These are phyloP conservation scores for Suillus occidentalis DNA, from an alignment of 768 basidiomycete genomes.

Conservation along the genomic window DNA sequence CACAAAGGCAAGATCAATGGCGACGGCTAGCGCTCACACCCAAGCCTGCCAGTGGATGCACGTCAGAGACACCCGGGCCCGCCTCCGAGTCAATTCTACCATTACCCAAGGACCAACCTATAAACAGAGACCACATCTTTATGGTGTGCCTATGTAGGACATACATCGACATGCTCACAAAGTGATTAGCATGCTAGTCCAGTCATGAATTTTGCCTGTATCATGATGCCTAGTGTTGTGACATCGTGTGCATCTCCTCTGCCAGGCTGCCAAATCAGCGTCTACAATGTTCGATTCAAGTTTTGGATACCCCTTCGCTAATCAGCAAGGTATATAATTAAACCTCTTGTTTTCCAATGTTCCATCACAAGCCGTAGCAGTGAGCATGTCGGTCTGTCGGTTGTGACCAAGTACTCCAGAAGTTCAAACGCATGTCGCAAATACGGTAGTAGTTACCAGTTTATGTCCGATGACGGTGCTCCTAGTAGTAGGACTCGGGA, in stretches of 20 bases:
- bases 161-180: background rate
- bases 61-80: background rate
- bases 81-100: background rate
- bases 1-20: background rate
- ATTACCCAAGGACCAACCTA: background rate
- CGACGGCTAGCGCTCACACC: background rate
- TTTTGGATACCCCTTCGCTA: background rate
- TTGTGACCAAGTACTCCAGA: background rate
- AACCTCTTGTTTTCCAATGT: background rate
- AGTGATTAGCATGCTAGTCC: background rate
- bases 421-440: background rate
- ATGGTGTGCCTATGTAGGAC: background rate
- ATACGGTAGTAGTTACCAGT: background rate
- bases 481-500: too few relatives aligned
- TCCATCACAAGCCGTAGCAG: background rate
- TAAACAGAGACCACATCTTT: background rate
- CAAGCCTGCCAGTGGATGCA: background rate
- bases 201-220: background rate
- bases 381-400: background rate
- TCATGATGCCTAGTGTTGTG: background rate
- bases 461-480: background rate
- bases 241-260: background rate
- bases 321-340: background rate
- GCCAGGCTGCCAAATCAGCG: background rate
- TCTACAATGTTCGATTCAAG: background rate